These are phyloP conservation scores for Colletotrichum aenigma DNA, from an alignment of 2,329 filamentous ascomycete species.

Conservation along the genomic window DNA sequence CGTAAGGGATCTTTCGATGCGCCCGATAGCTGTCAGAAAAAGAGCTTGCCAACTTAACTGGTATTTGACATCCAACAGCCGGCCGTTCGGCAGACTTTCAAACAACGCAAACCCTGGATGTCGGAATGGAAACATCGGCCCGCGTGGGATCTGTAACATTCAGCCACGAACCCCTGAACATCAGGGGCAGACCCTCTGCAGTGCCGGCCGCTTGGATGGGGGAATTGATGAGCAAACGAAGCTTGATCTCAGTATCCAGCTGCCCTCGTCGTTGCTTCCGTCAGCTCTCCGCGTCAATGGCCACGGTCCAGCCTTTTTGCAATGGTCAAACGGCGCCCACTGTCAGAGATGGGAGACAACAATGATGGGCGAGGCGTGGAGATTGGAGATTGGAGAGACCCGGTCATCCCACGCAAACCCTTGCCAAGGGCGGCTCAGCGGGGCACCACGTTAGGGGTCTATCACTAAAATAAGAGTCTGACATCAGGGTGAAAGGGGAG, in stretches of 20 bases:
- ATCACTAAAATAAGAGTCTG: constrained; percentile 3
- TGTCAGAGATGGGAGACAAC: not conserved
- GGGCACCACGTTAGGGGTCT: not conserved
- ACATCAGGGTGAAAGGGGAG: not conserved
- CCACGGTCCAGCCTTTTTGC: not conserved
- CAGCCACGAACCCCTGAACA: not conserved
- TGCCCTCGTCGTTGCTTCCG: not conserved
- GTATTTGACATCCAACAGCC: not conserved
- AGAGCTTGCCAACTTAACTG: not conserved
- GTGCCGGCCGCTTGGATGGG: not conserved
- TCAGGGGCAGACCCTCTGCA: not conserved
- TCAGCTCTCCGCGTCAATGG: not conserved
- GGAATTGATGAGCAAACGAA: not conserved
- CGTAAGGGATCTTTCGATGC: not conserved
- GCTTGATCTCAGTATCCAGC: not conserved
- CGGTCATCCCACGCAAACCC: not conserved
- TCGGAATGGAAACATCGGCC: not conserved
- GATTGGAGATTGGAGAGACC: not conserved
- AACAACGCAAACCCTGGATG: not conserved
- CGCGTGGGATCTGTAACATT: not conserved
- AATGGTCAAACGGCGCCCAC: not conserved
- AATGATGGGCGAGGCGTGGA: not conserved
- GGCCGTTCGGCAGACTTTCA: not conserved
- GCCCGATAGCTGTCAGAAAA: not conserved
- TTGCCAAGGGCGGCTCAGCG: not conserved